Conservation (phyloP, 345 rosid genomes). For the Combretum micranthum region DNA sequence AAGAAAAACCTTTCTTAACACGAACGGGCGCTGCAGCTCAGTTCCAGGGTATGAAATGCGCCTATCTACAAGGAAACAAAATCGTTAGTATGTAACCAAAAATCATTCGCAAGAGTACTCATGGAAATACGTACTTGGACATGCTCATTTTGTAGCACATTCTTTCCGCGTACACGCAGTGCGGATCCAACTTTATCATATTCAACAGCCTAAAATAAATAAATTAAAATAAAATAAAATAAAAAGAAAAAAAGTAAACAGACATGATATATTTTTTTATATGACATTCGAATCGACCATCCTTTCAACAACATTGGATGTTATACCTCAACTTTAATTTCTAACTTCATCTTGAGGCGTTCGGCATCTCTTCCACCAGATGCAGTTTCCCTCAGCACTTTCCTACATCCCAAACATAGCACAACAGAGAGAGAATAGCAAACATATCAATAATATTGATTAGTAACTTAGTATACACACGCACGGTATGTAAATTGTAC, state of each 20-base stretch:
- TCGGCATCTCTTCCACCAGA: slow-evolving; percentile 85
- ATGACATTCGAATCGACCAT: too few relatives aligned
- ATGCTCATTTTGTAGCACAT: slow-evolving; percentile 69
- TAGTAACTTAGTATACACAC: background rate
- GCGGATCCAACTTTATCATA: slow-evolving; percentile 79
- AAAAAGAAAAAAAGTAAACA: background rate
- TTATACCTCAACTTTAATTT: slow-evolving; percentile 88
- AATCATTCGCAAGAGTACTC: too few relatives aligned
- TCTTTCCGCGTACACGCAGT: slow-evolving; percentile 86
- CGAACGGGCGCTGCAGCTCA: slow-evolving; percentile 80
- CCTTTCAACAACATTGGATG: too few relatives aligned
- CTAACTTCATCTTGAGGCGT: slow-evolving; percentile 70
- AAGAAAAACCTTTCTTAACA: slow-evolving; percentile 65
- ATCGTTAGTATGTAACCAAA: background rate
- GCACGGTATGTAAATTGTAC: slow-evolving; percentile 15
- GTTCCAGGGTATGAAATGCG: slow-evolving; percentile 82
- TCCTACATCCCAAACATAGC: slow-evolving; percentile 30
- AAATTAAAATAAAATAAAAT: too few relatives aligned
- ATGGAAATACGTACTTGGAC: slow-evolving; percentile 52
- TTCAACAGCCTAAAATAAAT: slow-evolving; percentile 43
- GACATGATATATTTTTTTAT: too few relatives aligned
- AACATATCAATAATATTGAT: too few relatives aligned
- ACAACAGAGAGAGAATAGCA: background rate
- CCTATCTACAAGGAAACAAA: slow-evolving; percentile 56
- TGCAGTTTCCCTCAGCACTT: slow-evolving; percentile 67